Evolutionary conservation across 805 yeast species (phyloP).

Genomic region (Ogataea trehaloabstinens): DNA sequence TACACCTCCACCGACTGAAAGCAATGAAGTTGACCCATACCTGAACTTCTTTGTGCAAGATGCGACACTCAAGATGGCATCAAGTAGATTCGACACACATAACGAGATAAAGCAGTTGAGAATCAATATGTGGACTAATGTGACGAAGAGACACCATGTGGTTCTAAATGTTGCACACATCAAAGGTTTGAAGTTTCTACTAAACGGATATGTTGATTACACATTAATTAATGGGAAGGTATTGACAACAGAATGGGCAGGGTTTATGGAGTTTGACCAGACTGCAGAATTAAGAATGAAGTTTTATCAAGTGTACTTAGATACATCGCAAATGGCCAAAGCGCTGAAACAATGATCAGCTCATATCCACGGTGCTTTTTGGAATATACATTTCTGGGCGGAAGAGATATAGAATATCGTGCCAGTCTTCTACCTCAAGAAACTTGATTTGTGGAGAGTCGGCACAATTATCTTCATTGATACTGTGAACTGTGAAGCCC

Average conservation of each 20-base stretch:
- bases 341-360: conserved; percentile 5
- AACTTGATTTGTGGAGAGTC: conserved; percentile 14
- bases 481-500: conserved; percentile 21
- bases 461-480: conserved; percentile 13
- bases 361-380: too few relatives aligned
- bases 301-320: conserved; percentile 16
- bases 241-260: conserved; percentile 15
- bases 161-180: conserved; percentile 10
- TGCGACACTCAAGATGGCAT: conserved; percentile 12
- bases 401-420: conserved; percentile 15
- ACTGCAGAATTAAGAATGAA: conserved; percentile 9
- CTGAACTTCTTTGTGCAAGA: conserved; percentile 7
- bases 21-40: conserved; percentile 7
- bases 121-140: conserved; percentile 17
- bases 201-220: conserved; percentile 16
- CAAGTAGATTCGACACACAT: conserved; percentile 5
- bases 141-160: conserved; percentile 15
- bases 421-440: conserved; percentile 20
- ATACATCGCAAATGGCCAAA: conserved; percentile 10
- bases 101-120: conserved; percentile 9
- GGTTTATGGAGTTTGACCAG: conserved; percentile 7
- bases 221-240: conserved; percentile 12
- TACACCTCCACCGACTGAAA: conserved; percentile 6
- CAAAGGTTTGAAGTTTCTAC: conserved; percentile 7
- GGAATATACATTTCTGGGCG: not conserved